Base-by-base conservation (phyloP, 805 yeast species). In the Yarrowia porcina region DNA sequence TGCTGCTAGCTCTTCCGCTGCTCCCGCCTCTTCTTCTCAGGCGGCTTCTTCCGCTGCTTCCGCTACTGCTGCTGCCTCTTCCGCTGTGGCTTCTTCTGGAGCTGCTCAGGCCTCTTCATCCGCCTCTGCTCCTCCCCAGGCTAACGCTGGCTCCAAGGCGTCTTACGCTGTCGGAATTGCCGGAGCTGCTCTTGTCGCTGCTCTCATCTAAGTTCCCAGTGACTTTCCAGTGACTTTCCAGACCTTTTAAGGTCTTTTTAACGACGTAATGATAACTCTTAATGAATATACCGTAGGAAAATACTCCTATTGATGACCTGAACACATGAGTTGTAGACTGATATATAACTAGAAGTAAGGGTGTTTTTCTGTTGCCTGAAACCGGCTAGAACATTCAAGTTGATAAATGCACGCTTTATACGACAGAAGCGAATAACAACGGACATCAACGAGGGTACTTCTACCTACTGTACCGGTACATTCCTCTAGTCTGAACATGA, bases 231-330 rank as follows among this genome's bases (percentile, higher is more conserved):
- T 3, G 25, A 44, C 33, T n/a, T 23, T 6, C 44, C 13, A 20
- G 27, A 5, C 12, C 17, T 11, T 18, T 13, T 25, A 7, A 11
- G 18, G 38, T 23, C 42, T 25, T 12, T 50, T 36, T 56, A 56
- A 56, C 30, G 61, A 56, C 49, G 36, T 56, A 39, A 56, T 39
- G 61, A 56, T 36, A 52, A 52, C 61, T 56, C 49, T 56, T 56
- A 56, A 56, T 56, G 21, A 32, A 27, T 28, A 13, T 4, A 11
- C n/a, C n/a, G 33, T 44, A 27, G 30, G 20, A 25, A n/a, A 5
- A 5, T 18, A 8, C 1, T 33, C 38, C 38, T 33, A 25, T 25
- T 25, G 28, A 25, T 25, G 28, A 25, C 28, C 28, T 25, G 4
- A 25, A 25, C 28, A 5, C 8, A 8, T n/a, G 28, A 25, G 28